Conservation (phyloP, 2,329 filamentous ascomycete genomes). For the Monilinia fructicola region DNA sequence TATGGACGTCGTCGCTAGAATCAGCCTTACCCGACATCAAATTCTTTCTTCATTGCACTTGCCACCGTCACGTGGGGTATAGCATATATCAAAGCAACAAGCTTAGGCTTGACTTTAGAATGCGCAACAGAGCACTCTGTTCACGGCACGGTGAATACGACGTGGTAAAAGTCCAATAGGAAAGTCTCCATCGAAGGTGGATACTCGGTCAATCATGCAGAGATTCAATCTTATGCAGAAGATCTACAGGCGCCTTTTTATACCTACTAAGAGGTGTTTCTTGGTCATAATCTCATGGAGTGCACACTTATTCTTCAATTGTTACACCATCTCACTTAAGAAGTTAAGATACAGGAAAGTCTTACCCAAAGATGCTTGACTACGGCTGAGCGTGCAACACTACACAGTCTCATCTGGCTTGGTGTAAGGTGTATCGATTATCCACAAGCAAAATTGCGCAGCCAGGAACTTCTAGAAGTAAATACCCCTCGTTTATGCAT, state of each 20-base stretch:
- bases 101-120: not conserved
- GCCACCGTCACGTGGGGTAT: not conserved
- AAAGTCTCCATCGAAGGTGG: constrained; percentile 5
- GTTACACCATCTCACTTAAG: constrained; percentile 12
- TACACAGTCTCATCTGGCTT: not conserved
- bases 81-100: not conserved
- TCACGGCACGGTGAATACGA: not conserved
- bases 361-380: not conserved
- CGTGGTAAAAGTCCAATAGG: not conserved
- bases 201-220: constrained; percentile 21
- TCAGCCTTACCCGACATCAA: constrained; percentile 23
- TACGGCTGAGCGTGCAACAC: constrained; percentile 15
- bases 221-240: constrained; percentile 21
- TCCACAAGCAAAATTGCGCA: constrained; percentile 1
- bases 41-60: not conserved
- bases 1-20: constrained; percentile 14
- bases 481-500: not conserved
- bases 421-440: not conserved
- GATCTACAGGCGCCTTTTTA: constrained; percentile 13
- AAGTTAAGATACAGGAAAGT: not conserved
- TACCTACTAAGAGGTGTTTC: constrained; percentile 9
- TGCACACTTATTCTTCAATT: not conserved
- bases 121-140: not conserved
- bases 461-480: constrained; percentile 4
- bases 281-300: constrained; percentile 6